A percentile compares a stretch with the other conserved stretches of the same genome.
Evolutionary conservation across 2,329 filamentous ascomycete species (phyloP).

Genomic region (Venturia effusa): DNA sequence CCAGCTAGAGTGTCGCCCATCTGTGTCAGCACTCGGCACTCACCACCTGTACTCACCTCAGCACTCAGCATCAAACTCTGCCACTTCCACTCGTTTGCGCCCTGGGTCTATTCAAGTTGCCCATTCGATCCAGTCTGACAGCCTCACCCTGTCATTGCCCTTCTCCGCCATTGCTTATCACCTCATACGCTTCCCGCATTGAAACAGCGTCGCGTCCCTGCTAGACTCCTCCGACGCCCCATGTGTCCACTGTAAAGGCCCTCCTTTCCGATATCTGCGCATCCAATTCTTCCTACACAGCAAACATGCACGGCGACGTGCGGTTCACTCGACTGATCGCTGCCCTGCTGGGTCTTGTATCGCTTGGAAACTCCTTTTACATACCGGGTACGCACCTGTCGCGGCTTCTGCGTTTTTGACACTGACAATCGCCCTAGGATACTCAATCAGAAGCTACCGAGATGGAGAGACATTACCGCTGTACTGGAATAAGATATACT

Average conservation of each 20-base stretch:
- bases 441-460: slow-evolving; percentile 71
- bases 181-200: neutral
- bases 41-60: neutral
- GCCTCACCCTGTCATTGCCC: neutral
- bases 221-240: neutral
- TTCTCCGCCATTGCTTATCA: neutral
- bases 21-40: neutral
- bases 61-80: neutral
- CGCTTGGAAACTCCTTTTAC: slow-evolving; percentile 60
- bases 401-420: neutral
- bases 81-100: slow-evolving; percentile 8
- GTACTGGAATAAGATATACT: slow-evolving; percentile 88
- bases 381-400: slow-evolving; percentile 58
- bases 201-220: neutral
- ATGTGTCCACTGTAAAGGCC: neutral
- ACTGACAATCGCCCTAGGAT: slow-evolving; percentile 41
- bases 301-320: slow-evolving; percentile 27
- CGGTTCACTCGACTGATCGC: slow-evolving; percentile 16
- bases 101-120: neutral
- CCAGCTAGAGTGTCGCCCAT: no score
- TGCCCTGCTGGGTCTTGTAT: slow-evolving; percentile 33
- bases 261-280: neutral
- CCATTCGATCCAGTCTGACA: neutral
- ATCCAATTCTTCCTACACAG: slow-evolving; percentile 1
- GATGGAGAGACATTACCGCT: slow-evolving; percentile 69